Percentiles rank a stretch among this genome's conserved stretches.
These are phyloP conservation scores for Microbotryum lychnidis-dioicae DNA, from an alignment of 1,284 basidiomycete species.

Conservation along the genomic window DNA sequence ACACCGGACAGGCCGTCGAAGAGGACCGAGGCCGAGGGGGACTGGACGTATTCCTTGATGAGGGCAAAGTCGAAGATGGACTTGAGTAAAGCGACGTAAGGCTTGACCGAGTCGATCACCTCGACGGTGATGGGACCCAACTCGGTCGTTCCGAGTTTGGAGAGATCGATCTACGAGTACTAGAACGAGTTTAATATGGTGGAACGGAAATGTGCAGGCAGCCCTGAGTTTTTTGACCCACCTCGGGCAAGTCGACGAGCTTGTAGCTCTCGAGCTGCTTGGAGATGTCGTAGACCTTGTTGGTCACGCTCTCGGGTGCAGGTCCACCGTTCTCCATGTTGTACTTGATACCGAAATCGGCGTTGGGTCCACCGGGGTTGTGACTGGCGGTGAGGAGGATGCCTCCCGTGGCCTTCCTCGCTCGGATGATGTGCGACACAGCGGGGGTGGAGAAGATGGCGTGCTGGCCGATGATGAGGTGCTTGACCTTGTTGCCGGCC, in stretches of 20 bases:
- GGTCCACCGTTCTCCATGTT: conserved; percentile 96
- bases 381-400: conserved; percentile 97
- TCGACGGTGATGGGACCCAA: conserved; percentile 78
- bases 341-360: conserved; percentile 99
- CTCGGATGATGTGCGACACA: conserved; percentile 88
- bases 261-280: conserved; percentile 82
- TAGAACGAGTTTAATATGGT: background rate
- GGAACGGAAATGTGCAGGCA: background rate
- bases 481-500: conserved; percentile 53
- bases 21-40: conserved; percentile 60
- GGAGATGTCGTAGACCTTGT: conserved; percentile 86
- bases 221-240: conserved; percentile 42
- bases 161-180: conserved; percentile 63
- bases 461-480: conserved; percentile 82
- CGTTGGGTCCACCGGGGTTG: conserved; percentile 94
- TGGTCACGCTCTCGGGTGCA: conserved; percentile 86
- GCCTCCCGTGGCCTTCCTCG: conserved; percentile 91
- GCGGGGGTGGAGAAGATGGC: conserved; percentile 93
- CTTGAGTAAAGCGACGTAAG: conserved; percentile 78
- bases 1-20: conserved; percentile 97
- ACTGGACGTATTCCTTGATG: conserved; percentile 81
- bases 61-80: conserved; percentile 89
- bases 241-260: conserved; percentile 66
- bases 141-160: conserved; percentile 66
- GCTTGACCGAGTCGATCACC: conserved; percentile 87